phyloP scores from a whole-genome alignment of 2,329 filamentous ascomycete species.

The Ceratocystiopsis brevicomis region DNA sequence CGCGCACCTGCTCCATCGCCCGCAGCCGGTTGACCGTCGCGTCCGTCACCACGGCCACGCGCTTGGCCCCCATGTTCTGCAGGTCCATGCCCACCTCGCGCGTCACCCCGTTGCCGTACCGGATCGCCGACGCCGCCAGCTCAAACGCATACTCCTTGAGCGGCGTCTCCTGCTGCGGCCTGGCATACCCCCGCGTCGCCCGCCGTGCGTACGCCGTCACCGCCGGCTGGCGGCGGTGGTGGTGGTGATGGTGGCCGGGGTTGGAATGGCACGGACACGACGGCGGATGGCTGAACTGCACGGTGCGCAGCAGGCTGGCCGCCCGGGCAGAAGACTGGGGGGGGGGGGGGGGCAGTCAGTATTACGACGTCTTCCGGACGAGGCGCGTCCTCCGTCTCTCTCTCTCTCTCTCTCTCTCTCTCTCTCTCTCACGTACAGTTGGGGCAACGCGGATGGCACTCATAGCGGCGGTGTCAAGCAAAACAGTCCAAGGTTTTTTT shows the following conservation, averaged over 20 bases:
- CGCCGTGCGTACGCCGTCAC: conserved; percentile 30
- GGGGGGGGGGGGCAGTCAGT: too few relatives aligned
- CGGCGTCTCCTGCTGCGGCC: conserved; percentile 49
- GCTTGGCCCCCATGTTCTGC: conserved; percentile 70
- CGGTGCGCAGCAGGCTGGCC: conserved; percentile 59
- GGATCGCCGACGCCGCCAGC: conserved; percentile 88
- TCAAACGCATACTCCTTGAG: conserved; percentile 97
- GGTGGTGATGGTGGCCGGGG: conserved; percentile 55
- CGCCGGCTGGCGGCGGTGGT: conserved; percentile 42
- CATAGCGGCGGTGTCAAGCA: too few relatives aligned
- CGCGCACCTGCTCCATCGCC: conserved; percentile 76
- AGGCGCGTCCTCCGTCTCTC: too few relatives aligned
- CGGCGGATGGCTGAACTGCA: conserved; percentile 77
- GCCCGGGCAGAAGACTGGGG: conserved; percentile 42
- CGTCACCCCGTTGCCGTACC: conserved; percentile 83
- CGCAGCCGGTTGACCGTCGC: conserved; percentile 60
- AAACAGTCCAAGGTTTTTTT: too few relatives aligned
- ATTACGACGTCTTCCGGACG: too few relatives aligned
- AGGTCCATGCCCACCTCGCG: conserved; percentile 98
- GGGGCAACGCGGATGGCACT: too few relatives aligned
- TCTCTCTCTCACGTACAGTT: too few relatives aligned
- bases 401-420: too few relatives aligned
- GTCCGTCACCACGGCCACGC: conserved; percentile 86
- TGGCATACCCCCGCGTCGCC: conserved; percentile 40
- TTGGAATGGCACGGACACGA: conserved; percentile 88